phyloP scores from a whole-genome alignment of 2,329 filamentous ascomycete genomes.

The Fusarium domesticum region DNA sequence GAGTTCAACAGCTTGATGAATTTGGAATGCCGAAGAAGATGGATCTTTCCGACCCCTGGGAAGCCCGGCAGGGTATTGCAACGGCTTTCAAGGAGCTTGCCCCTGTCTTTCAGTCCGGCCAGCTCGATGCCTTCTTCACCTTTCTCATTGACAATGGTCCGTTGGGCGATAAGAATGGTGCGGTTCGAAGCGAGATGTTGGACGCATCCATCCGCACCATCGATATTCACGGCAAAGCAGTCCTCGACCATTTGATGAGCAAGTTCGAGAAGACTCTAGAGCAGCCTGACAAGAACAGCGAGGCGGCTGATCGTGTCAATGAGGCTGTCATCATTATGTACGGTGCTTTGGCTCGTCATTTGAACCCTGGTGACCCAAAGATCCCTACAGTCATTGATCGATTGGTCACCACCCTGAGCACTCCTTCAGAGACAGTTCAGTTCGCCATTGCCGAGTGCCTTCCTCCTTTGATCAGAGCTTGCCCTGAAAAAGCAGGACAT shows the following conservation, averaged over 20 bases:
- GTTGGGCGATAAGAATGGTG: constrained; percentile 74
- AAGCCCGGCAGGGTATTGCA: constrained; percentile 83
- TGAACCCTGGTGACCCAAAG: constrained; percentile 80
- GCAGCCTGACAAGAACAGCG: constrained; percentile 74
- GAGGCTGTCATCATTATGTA: constrained; percentile 98
- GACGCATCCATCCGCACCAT: constrained; percentile 83
- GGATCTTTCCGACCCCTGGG: constrained; percentile 86
- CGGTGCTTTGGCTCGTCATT: constrained; percentile 84
- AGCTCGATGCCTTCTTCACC: constrained; percentile 73
- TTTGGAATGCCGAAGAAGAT: constrained; percentile 93
- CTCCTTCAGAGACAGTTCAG: constrained; percentile 93
- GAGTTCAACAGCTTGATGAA: constrained; percentile 79
- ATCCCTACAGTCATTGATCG: constrained; percentile 85
- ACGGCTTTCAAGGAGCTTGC: constrained; percentile 82
- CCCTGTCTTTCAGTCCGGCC: constrained; percentile 61
- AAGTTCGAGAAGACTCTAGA: constrained; percentile 88
- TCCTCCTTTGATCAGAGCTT: constrained; percentile 82
- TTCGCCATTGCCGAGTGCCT: constrained; percentile 94
- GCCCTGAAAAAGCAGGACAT: constrained; percentile 69
- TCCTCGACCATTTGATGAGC: constrained; percentile 87
- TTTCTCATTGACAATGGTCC: constrained; percentile 86
- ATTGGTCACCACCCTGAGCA: constrained; percentile 81
- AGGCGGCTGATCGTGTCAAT: constrained; percentile 84
- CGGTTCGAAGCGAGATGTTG: constrained; percentile 85
- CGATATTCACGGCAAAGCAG: constrained; percentile 72